Percentiles rank a stretch among this genome's conserved stretches.
Evolutionary conservation across 768 basidiomycete species (phyloP).

Genomic region (Kwoniella sp.): DNA sequence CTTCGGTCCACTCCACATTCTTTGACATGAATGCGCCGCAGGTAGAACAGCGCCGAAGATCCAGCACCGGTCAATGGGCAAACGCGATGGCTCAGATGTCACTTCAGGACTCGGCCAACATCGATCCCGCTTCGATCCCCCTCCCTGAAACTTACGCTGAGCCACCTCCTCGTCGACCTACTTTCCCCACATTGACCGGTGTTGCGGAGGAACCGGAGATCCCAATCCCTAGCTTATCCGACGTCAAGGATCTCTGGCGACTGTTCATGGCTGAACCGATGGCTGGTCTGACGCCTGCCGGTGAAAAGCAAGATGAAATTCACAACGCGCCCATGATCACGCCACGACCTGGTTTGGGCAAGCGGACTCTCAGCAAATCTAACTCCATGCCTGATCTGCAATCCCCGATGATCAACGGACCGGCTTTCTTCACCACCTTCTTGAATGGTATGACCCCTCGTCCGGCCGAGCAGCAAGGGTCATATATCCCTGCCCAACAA

Average conservation of each 20-base stretch:
- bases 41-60: conserved; percentile 24
- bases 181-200: conserved; percentile 23
- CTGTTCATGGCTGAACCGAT: conserved; percentile 49
- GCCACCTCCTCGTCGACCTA: conserved; percentile 18
- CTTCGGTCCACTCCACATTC: conserved; percentile 24
- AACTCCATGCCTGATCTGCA: conserved; percentile 49
- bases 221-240: conserved; percentile 38
- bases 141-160: conserved; percentile 8
- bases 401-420: conserved; percentile 33
- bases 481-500: conserved; percentile 20
- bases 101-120: conserved; percentile 31
- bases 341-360: conserved; percentile 37
- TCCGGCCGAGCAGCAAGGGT: conserved; percentile 21
- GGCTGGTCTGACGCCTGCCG: conserved; percentile 31
- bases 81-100: conserved; percentile 49
- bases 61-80: conserved; percentile 43
- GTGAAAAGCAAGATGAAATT: conserved; percentile 11
- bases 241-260: conserved; percentile 53
- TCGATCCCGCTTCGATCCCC: conserved; percentile 8
- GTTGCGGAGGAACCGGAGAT: conserved; percentile 13
- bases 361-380: conserved; percentile 44
- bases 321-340: conserved; percentile 16
- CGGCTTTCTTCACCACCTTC: conserved; percentile 19
- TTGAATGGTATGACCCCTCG: conserved; percentile 31
- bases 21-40: conserved; percentile 9